Base-by-base conservation (phyloP, 352 stramenopile species). In the Globisporangium nodosum region DNA sequence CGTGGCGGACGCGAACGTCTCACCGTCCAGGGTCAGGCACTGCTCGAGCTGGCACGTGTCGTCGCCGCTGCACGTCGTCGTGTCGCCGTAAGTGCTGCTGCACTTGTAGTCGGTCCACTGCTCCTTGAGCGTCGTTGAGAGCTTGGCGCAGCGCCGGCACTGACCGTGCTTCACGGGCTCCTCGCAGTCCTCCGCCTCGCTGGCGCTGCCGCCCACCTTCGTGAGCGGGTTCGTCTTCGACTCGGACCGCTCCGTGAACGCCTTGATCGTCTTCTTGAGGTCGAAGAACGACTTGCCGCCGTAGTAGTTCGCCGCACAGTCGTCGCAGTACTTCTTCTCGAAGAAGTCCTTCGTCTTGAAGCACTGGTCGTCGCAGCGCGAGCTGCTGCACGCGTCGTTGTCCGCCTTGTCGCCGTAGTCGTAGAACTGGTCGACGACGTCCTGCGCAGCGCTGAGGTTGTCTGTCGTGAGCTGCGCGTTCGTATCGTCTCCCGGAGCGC, bases 41-140 rank as follows among this genome's bases (percentile, higher is more conserved):
- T 92, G 82, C 47, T 76, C 58, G 24, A 85, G 67, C 1, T 40
- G 21, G 52, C 80, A 88, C 1, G 39, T 48, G 0, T 56, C 51
- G 39, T 73, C 61, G 9, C 81, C 78, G 0, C 72, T 60, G 13
- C 78, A 88, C 3, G 50, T 58, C 18, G 49, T 54, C 18, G 66
- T 56, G 0, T 66, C 53, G 18, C 83, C 78, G 37, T 81, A 84
- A 46, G 79, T 69, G 20, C 60, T 69, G 27, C 65, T 66, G 46
- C 82, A 92, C 43, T 65, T 74, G 65, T 85, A 92, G 59, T 88
- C 68, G n/a, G 66, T 70, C 78, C 76, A 90, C 48, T 63, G 74
- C 57, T 92, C 82, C 35, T 74, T 69, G 31, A 92, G 49, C 30
- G 61, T 56, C 0, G 72, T 81, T 11, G 60, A 57, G 59, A 85